These are phyloP conservation scores for Dalechampia spathulata DNA, from an alignment of 441 rosid species.

Conservation along the genomic window DNA sequence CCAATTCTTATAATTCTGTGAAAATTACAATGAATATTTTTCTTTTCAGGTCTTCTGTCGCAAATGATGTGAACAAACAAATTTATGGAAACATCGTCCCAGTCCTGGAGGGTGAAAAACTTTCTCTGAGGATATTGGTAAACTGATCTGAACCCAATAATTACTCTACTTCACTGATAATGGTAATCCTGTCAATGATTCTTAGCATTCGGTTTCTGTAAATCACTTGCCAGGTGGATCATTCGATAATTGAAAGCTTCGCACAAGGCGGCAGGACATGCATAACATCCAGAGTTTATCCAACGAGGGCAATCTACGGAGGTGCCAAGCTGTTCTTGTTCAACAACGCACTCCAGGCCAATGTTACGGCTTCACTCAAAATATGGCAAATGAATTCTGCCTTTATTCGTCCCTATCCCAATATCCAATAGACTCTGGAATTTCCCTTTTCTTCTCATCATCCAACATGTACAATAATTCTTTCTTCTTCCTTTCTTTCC, in stretches of 20 bases:
- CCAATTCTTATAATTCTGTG: background rate
- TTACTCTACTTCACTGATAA: background rate
- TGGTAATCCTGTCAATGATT: background rate
- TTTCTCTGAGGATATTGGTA: conserved; percentile 53
- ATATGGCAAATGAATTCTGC: conserved; percentile 68
- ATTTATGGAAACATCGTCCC: conserved; percentile 55
- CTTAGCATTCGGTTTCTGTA: background rate
- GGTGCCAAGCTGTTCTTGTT: conserved; percentile 56
- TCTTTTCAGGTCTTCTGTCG: conserved; percentile 43
- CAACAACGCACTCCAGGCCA: conserved; percentile 62
- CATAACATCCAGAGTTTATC: conserved; percentile 61
- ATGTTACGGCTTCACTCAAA: conserved; percentile 47
- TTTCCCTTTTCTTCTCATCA: background rate
- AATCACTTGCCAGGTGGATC: conserved; percentile 47
- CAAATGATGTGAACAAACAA: conserved; percentile 40
- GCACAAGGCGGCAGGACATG: conserved; percentile 69
- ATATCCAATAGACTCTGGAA: background rate
- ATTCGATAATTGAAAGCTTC: conserved; percentile 73
- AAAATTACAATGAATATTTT: background rate
- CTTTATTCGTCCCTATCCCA: conserved; percentile 47
- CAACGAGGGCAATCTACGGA: conserved; percentile 69
- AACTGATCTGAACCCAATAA: conserved; percentile 4
- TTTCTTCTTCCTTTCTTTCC: background rate
- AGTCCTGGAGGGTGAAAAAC: conserved; percentile 55
- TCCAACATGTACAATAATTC: background rate